phyloP scores from a whole-genome alignment of 345 rosid genomes.

The Eucalyptus sp. region DNA sequence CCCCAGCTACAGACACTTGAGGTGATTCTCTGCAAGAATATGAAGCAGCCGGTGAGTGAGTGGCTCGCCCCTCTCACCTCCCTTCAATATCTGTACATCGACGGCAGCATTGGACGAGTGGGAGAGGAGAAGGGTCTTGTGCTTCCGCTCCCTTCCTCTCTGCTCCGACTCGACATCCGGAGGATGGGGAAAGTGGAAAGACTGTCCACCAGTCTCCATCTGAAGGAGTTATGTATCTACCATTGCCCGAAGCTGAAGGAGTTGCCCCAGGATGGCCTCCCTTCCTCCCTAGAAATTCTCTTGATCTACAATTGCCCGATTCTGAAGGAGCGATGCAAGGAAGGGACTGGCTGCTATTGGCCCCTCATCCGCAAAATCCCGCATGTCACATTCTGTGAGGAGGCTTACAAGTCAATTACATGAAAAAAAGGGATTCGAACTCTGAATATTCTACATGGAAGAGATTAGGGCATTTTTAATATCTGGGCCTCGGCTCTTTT shows the following conservation, averaged over 20 bases:
- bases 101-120: not conserved
- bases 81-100: fast-evolving
- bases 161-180: fast-evolving
- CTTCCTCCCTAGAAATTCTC: fast-evolving
- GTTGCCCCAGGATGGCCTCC: not conserved
- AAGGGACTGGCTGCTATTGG: not conserved
- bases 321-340: not conserved
- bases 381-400: fast-evolving
- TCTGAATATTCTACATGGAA: too few relatives aligned
- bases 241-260: not conserved
- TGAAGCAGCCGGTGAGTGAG: too few relatives aligned
- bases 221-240: too few relatives aligned
- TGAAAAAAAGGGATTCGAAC: too few relatives aligned
- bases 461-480: too few relatives aligned
- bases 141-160: not conserved
- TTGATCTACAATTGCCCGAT: fast-evolving
- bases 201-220: not conserved
- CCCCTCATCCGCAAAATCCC: not conserved
- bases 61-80: too few relatives aligned
- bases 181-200: not conserved
- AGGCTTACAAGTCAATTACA: fast-evolving
- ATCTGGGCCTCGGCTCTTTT: too few relatives aligned
- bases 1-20: fast-evolving
- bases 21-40: fast-evolving
- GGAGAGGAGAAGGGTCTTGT: not conserved